A percentile compares a stretch with the other conserved stretches of the same genome.
Conservation (phyloP, 2,329 filamentous ascomycete species). For the Apiospora hydei region DNA sequence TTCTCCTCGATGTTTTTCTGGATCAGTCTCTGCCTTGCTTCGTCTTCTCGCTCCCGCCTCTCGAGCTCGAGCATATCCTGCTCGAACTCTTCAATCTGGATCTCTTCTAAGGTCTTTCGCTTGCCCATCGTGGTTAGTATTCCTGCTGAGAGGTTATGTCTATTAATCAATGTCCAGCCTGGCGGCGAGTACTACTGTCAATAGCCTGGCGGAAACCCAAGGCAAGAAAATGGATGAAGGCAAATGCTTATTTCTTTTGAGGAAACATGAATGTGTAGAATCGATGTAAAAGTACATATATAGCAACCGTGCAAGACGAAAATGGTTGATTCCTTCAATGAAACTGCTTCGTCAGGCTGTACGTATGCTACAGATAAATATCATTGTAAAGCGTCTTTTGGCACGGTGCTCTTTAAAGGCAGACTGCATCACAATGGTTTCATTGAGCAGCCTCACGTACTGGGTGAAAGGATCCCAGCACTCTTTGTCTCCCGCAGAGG, state of each 20-base stretch:
- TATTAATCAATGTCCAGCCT: not conserved
- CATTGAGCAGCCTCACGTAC: not conserved
- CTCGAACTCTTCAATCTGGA: not conserved
- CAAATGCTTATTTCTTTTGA: not conserved
- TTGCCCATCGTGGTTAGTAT: not conserved
- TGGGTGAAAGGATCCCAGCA: not conserved
- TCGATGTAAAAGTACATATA: too few species aligned
- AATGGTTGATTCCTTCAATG: not conserved
- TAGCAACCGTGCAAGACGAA: not conserved
- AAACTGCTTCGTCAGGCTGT: not conserved
- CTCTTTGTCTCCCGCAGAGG: constrained; percentile 5
- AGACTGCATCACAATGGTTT: not conserved
- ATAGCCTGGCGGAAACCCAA: not conserved
- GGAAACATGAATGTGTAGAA: too few species aligned
- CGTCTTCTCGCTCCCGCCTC: not conserved
- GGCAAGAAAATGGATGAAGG: not conserved
- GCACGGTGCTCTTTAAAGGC: not conserved
- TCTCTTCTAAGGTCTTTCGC: not conserved
- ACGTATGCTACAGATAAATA: not conserved
- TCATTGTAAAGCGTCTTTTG: not conserved
- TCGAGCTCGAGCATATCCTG: not conserved
- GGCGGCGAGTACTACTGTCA: not conserved
- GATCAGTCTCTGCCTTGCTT: not conserved
- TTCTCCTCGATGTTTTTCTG: too few species aligned
- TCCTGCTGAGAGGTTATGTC: not conserved